phyloP scores from a whole-genome alignment of 495 filamentous ascomycete species.

The Talaromyces nanjingensis region DNA sequence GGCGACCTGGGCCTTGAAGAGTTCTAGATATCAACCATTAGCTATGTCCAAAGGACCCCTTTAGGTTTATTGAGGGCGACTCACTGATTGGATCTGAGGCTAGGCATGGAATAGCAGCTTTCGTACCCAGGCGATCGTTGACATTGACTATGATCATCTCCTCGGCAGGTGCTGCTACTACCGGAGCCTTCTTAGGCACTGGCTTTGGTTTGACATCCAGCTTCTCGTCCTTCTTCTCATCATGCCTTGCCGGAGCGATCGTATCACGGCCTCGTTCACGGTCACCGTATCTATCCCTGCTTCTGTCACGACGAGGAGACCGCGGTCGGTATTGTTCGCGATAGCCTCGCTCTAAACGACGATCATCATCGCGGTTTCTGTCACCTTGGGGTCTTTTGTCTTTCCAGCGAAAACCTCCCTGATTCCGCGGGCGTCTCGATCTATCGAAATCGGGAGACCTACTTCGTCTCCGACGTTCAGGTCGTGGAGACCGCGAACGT shows the following conservation, averaged over 20 bases:
- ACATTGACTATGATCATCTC: conserved; percentile 89
- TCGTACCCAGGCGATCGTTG: conserved; percentile 87
- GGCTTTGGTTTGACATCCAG: conserved; percentile 22
- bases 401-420: conserved; percentile 61
- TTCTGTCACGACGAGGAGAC: conserved; percentile 27
- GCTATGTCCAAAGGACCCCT: neutral
- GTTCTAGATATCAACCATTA: conserved; percentile 31
- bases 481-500: conserved; percentile 12
- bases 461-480: conserved; percentile 27
- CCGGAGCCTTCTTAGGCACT: conserved; percentile 30
- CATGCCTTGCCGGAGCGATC: neutral
- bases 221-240: conserved; percentile 11
- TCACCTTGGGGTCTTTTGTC: conserved; percentile 49
- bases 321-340: conserved; percentile 33
- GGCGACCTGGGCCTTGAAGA: conserved; percentile 88
- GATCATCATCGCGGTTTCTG: conserved; percentile 27
- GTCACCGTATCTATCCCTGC: conserved; percentile 20
- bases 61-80: conserved; percentile 10
- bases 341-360: conserved; percentile 50
- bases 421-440: conserved; percentile 25
- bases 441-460: conserved; percentile 26
- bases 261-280: conserved; percentile 15
- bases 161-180: conserved; percentile 44
- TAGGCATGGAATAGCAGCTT: conserved; percentile 81
- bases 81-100: conserved; percentile 67